These are phyloP conservation scores for Candida golubevii DNA, from an alignment of 805 yeast genomes.

Conservation along the genomic window DNA sequence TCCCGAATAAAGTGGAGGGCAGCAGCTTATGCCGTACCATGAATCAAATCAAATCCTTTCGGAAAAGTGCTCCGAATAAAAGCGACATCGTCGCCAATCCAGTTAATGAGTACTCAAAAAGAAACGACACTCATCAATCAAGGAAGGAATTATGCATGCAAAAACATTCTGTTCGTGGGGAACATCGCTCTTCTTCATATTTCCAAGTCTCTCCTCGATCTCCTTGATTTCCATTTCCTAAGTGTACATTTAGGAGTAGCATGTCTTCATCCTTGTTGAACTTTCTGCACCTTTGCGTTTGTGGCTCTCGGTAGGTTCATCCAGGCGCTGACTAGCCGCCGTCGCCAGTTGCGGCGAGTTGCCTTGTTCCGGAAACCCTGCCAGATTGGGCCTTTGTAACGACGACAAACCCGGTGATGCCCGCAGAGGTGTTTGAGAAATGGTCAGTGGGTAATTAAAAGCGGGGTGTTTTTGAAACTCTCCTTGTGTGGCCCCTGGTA, in stretches of 20 bases:
- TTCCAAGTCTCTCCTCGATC: constrained; percentile 74
- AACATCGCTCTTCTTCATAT: constrained; percentile 68
- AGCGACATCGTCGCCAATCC: constrained; percentile 95
- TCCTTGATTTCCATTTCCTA: constrained; percentile 86
- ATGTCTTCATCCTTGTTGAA: constrained; percentile 89
- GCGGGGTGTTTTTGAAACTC: no score
- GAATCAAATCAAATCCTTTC: constrained; percentile 73
- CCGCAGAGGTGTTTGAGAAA: no score
- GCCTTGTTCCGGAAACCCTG: no score
- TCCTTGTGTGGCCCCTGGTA: no score
- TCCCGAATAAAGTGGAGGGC: constrained; percentile 85
- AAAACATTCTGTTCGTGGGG: constrained; percentile 95
- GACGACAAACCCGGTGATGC: no score
- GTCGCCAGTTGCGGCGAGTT: no score
- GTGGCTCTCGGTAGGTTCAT: no score
- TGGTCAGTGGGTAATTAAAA: no score
- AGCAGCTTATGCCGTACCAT: constrained; percentile 85
- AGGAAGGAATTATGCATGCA: constrained; percentile 95
- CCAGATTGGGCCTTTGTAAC: no score
- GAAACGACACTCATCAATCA: constrained; percentile 90
- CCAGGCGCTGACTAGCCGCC: no score
- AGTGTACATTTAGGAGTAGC: constrained; percentile 90
- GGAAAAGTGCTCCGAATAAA: constrained; percentile 85
- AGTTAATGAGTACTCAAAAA: constrained; percentile 91
- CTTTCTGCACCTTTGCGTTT: constrained; percentile 25